These are phyloP conservation scores for Chytriomyces sp. DNA, from an alignment of 192 early-diverging fungal species.

Conservation along the genomic window DNA sequence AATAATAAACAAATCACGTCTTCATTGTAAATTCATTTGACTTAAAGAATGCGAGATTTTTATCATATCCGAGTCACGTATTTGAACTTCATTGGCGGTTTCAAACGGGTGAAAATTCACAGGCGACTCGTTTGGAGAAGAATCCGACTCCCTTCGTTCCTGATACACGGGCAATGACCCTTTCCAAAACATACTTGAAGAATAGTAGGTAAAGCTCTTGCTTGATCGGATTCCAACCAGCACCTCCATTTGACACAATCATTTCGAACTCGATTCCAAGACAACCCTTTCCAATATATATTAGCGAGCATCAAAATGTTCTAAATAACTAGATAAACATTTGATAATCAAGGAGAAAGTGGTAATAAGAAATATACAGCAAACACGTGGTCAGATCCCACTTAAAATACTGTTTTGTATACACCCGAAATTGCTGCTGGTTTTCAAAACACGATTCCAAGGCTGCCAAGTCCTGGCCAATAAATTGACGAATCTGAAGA, in stretches of 20 bases:
- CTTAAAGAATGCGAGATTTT: not conserved
- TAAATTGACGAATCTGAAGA: conserved; percentile 2
- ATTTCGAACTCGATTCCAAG: no score
- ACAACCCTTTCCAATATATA: no score
- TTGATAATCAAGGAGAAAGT: no score
- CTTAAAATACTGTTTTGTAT: not conserved
- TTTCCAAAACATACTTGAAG: not conserved
- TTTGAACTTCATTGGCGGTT: not conserved
- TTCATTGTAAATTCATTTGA: no score
- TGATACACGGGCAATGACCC: not conserved
- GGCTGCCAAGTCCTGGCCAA: not conserved
- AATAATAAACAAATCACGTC: no score
- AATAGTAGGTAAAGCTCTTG: no score
- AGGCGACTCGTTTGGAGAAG: not conserved
- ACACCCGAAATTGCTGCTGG: not conserved
- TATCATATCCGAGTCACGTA: not conserved
- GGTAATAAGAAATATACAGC: not conserved
- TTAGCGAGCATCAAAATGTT: no score
- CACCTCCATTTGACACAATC: no score
- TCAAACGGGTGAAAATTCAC: conserved; percentile 2
- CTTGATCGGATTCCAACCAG: no score
- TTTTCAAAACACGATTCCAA: not conserved
- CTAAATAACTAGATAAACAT: no score
- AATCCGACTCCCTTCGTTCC: not conserved
- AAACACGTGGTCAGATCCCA: not conserved